Percentiles rank a stretch among this genome's conserved stretches.
Conservation (phyloP, 495 filamentous ascomycete species). For the Ramalina peruviana region DNA sequence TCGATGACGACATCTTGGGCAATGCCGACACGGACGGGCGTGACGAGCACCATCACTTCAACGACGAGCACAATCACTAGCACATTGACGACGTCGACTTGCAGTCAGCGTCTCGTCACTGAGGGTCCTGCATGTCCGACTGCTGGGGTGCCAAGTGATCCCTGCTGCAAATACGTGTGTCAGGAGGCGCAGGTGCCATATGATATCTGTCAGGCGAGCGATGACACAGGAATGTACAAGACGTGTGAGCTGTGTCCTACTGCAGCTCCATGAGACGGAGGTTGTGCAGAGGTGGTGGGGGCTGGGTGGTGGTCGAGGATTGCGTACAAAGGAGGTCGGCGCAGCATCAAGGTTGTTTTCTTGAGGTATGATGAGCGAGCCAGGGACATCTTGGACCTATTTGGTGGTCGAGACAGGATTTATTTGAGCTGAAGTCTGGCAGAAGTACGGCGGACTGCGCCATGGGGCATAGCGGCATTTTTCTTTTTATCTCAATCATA, state of each 20-base stretch:
- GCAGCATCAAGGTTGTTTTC: too few relatives aligned
- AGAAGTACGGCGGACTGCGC: too few relatives aligned
- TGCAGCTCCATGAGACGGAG: too few relatives aligned
- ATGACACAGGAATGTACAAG: constrained; percentile 4
- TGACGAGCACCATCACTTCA: not conserved
- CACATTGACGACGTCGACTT: constrained; percentile 6
- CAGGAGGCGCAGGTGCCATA: constrained; percentile 13
- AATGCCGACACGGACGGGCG: not conserved
- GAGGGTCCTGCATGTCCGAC: constrained; percentile 1
- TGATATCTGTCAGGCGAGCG: constrained; percentile 8
- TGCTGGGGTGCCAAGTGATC: not conserved
- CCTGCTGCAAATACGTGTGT: constrained; percentile 10
- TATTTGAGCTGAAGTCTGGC: too few relatives aligned
- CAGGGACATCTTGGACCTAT: too few relatives aligned
- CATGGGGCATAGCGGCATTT: too few relatives aligned
- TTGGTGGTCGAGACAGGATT: too few relatives aligned
- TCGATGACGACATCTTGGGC: not conserved
- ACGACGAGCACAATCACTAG: not conserved
- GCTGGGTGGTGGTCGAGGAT: too few relatives aligned
- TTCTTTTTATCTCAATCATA: too few relatives aligned
- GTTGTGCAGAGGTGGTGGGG: too few relatives aligned
- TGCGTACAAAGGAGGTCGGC: too few relatives aligned
- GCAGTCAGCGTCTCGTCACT: not conserved
- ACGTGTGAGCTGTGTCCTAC: constrained; percentile 5
- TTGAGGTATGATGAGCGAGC: too few relatives aligned